Percentiles rank a stretch among this genome's conserved stretches.
Evolutionary conservation across 176 grass and related monocot species (phyloP).

Genomic region (Cenchrus americanus): DNA sequence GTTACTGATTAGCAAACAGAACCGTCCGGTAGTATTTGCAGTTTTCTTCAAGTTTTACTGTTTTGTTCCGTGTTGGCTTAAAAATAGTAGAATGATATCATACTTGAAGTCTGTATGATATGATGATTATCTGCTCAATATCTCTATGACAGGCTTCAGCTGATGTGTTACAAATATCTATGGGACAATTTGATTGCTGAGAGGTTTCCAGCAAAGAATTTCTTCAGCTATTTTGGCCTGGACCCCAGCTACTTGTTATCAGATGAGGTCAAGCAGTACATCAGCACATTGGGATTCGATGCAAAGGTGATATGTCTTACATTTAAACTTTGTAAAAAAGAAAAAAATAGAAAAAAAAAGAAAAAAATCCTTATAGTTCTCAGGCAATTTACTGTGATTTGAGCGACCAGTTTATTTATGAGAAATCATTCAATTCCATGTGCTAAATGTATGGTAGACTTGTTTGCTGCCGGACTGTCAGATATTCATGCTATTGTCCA

Average conservation of each 20-base stretch:
- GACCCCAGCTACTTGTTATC: conserved; percentile 67
- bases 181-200: conserved; percentile 72
- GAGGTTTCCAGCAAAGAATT: conserved; percentile 58
- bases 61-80: conserved; percentile 3
- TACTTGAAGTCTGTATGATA: conserved; percentile 1
- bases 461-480: background rate
- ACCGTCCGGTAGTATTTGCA: background rate
- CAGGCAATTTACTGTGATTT: conserved; percentile 1
- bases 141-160: conserved; percentile 69
- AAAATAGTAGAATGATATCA: background rate
- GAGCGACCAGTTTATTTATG: conserved; percentile 5
- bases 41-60: conserved; percentile 2
- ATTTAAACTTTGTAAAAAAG: background rate
- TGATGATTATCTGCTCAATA: conserved; percentile 24
- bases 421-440: conserved; percentile 19
- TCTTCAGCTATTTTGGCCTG: conserved; percentile 82
- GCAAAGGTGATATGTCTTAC: conserved; percentile 61
- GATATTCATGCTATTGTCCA: conserved; percentile 6
- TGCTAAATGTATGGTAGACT: background rate
- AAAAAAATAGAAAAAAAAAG: no score
- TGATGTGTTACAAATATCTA: conserved; percentile 98
- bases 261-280: conserved; percentile 60
- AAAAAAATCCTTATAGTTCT: background rate
- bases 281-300: conserved; percentile 67
- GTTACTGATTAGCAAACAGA: background rate